phyloP scores from a whole-genome alignment of 192 early-diverging fungal species.

The Backusella macrospora region DNA sequence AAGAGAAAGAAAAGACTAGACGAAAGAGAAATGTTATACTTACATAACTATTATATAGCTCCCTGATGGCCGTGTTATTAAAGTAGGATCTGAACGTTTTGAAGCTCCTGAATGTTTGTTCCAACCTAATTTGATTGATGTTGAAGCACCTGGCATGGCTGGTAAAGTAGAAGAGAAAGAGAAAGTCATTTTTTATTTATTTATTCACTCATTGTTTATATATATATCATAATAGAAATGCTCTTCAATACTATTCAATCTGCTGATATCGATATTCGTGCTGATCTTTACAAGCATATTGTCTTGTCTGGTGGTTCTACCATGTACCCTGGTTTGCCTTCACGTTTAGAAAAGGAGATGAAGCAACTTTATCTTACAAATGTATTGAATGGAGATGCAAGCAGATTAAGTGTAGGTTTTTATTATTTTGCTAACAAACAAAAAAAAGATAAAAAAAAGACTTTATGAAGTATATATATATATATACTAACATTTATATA shows the following conservation, averaged over 20 bases:
- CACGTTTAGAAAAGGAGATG: constrained; percentile 96
- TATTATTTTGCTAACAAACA: no score
- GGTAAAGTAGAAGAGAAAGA: constrained; percentile 49
- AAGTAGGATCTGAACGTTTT: constrained; percentile 97
- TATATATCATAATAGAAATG: constrained; percentile 64
- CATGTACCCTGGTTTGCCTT: constrained; percentile 98
- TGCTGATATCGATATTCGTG: constrained; percentile 88
- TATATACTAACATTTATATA: background rate
- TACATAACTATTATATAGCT: constrained; percentile 52
- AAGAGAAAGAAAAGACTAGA: background rate
- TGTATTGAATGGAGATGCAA: constrained; percentile 83
- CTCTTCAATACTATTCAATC: constrained; percentile 92
- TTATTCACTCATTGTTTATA: constrained; percentile 13
- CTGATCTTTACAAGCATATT: constrained; percentile 97
- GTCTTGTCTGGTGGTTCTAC: constrained; percentile 97
- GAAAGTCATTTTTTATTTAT: background rate
- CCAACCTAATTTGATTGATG: constrained; percentile 96
- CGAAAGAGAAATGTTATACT: no score
- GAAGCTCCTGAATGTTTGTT: constrained; percentile 98
- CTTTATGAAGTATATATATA: background rate
- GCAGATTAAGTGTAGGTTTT: constrained; percentile 74
- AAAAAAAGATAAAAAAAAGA: background rate
- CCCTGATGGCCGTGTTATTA: constrained; percentile 98
- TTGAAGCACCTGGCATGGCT: constrained; percentile 91
- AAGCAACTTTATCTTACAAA: constrained; percentile 94